Conservation (phyloP, 139 green algal genomes). For the Dunaliella primolecta region DNA sequence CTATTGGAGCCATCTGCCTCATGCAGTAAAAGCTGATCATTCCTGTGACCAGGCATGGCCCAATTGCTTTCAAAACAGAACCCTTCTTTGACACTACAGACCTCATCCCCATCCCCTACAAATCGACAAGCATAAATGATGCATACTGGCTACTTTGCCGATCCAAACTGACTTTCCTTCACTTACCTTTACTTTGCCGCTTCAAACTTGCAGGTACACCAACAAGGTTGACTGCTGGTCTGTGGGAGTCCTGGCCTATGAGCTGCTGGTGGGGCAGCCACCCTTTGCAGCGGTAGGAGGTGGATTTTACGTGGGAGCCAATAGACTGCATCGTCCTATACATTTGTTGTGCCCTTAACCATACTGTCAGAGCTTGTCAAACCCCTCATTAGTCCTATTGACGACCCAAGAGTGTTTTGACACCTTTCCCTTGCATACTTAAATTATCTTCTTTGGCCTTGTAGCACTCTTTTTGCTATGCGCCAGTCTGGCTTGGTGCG, state of each 20-base stretch:
- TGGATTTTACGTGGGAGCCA: background rate
- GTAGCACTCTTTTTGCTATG: background rate
- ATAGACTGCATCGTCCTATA: background rate
- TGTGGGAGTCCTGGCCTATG: conserved; percentile 55
- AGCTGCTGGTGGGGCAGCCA: conserved; percentile 51
- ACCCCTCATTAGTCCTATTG: background rate
- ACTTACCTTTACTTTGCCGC: no score
- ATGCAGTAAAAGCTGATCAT: no score
- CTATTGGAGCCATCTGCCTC: no score
- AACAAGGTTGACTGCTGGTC: conserved; percentile 60
- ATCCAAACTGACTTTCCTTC: no score
- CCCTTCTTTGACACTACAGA: no score
- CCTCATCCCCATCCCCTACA: no score
- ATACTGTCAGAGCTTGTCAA: background rate
- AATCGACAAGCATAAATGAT: no score
- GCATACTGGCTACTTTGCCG: no score
- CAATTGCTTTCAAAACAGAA: no score
- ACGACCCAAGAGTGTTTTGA: background rate
- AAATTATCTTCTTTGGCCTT: background rate
- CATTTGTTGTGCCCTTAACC: background rate
- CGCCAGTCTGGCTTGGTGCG: no score
- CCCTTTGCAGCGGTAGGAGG: conserved; percentile 52
- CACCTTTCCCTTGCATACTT: background rate
- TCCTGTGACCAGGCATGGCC: no score
- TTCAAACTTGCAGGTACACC: conserved; percentile 46